Evolutionary conservation across 768 basidiomycete genomes (phyloP).

Genomic region (Hygrocybe punicea): DNA sequence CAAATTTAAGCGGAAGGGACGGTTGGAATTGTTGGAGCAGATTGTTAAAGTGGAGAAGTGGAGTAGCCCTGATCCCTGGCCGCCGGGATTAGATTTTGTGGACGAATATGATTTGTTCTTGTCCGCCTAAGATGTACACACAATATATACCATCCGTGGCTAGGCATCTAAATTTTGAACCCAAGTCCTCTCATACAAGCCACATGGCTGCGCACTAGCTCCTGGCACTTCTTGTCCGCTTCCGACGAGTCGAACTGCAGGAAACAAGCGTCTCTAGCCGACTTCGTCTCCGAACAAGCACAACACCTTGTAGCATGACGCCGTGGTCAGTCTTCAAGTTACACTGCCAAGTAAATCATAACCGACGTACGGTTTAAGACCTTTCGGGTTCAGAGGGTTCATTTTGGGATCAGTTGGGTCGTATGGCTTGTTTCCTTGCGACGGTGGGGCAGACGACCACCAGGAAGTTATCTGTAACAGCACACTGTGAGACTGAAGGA

Average conservation of each 20-base stretch:
- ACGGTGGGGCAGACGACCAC: slow-evolving; percentile 46
- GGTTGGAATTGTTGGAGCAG: slow-evolving; percentile 13
- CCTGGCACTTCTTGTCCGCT: slow-evolving; percentile 75
- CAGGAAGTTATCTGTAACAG: slow-evolving; percentile 46
- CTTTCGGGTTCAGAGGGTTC: slow-evolving; percentile 90
- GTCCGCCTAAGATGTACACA: slow-evolving; percentile 2
- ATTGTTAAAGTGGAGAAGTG: slow-evolving; percentile 24
- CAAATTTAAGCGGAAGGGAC: slow-evolving; percentile 15
- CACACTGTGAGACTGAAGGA: neutral
- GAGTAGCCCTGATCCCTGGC: slow-evolving; percentile 29
- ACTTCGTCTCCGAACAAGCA: slow-evolving; percentile 92
- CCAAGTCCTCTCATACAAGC: slow-evolving; percentile 90
- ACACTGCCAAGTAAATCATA: neutral
- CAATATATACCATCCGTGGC: neutral
- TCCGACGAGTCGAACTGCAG: slow-evolving; percentile 61
- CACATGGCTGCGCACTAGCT: slow-evolving; percentile 74
- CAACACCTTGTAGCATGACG: slow-evolving; percentile 68
- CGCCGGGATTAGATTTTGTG: slow-evolving; percentile 18
- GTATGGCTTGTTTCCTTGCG: slow-evolving; percentile 43
- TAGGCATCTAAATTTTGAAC: slow-evolving; percentile 63
- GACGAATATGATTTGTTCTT: slow-evolving; percentile 34
- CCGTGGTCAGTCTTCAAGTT: neutral
- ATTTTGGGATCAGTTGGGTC: slow-evolving; percentile 73
- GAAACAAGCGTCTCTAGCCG: slow-evolving; percentile 92
- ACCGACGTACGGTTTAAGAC: slow-evolving; percentile 84